Evolutionary conservation across 768 basidiomycete genomes (phyloP), one percentile per base, ranked within the genome.

Genomic region (Pulveroboletus sp.): DNA sequence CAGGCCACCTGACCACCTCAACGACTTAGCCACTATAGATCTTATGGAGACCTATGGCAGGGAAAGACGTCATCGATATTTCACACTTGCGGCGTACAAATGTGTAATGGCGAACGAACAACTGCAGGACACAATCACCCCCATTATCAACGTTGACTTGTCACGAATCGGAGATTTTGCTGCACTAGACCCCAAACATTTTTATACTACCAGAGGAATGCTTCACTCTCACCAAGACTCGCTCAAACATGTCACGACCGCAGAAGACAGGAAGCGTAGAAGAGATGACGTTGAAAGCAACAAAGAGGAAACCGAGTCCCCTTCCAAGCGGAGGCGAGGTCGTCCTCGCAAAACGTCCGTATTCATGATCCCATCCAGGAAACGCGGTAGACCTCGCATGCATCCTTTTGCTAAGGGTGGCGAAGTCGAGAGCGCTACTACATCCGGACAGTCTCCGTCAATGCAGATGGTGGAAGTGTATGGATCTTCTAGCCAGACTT

Each of bases 31-130:
- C 26, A 78, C 90, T 43, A 77, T 78, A 18, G 79, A 82, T 33
- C 66, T 89, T 27, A 84, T 86, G 77, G 94, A 96, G 69, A 89
- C 82, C 1, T 75, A 77, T 54, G 90, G 90, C 5, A 82, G 92
- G 32, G 90, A 97, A 69, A 84, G 92, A 27, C 85, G 91, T 21
- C 82, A 91, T 64, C 78, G 91, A 54, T 91, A 91, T 62, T 93
- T 82, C 71, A 89, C 89, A 0, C 65, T 86, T 39, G 75, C 78
- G 2, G 80, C 83, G 28, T 95, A 89, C 67, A 77, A 73, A 28
- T 65, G 72, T 28, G 72, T 90, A 30, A 77, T 92, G 42, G 69
- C 73, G 2, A 72, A 74, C 39, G 88, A 93, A 66, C 77, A 79
- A 8, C 74, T 93, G 24, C 80, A 85, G 58, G 75, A 78, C 46